Evolutionary conservation across 495 filamentous ascomycete genomes (phyloP), one percentile per base, ranked within the genome.

Genomic region (Podospora australis): DNA sequence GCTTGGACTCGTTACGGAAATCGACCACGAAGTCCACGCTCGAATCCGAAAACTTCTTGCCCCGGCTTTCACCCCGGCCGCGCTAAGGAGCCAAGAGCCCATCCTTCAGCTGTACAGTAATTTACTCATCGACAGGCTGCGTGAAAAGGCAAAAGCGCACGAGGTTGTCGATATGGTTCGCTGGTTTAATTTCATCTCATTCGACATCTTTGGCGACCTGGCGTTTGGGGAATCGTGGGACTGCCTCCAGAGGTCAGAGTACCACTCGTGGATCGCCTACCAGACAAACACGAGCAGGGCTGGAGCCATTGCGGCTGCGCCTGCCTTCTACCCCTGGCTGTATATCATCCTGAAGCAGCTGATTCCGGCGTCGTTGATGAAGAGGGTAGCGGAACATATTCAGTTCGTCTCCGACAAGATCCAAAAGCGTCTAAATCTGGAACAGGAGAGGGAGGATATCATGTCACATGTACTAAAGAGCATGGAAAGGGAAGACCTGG

Each of bases 181-280:
- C 7, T 73, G 68, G 75, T 71, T 70, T 43, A 77, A 78, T 48
- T 78, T 67, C 17, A 66, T 65, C 2, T 78, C 74, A 0, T 82
- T 83, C 53, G 78, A 84, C 48, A 71, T 83, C 40, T 75, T 82
- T 39, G 76, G 75, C 0, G 76, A 82, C 47, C 65, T 82, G 11
- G 62, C 70, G 1, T 80, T 79, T 46, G 73, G 71, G 0, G 72
- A 78, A 44, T 60, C 75, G 0, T 73, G 81, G 39, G 64, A 69
- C 32, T 73, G 70, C 44, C 66, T 82, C 4, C 50, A 73, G 13
- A 56, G 68, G 14, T 64, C 64, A 0, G 62, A 65, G 22, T 67
- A 72, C 44, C 68, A 73, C 46, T 57, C 54, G 2, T 80, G 71
- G 75, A 60, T 78, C 8, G 38, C 59, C 1, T 23, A 65, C 11